Conservation (phyloP, 345 rosid genomes). For the Lagerstroemia speciosa region DNA sequence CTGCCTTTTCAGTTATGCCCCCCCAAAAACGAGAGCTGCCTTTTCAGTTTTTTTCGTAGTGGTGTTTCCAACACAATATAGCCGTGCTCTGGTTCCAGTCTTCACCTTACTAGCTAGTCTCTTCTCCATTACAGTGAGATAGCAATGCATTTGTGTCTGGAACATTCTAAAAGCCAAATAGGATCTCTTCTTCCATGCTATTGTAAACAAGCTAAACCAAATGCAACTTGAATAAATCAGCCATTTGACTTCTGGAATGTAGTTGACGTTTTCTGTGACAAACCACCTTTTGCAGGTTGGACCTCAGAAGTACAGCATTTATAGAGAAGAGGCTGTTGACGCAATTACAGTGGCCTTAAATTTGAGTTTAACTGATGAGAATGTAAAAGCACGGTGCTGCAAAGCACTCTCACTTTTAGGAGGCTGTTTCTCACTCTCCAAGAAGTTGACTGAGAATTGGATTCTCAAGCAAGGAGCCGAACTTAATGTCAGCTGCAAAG, state of each 20-base stretch:
- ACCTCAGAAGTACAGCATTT: slow-evolving; percentile 38
- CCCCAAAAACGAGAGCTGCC: too few species aligned
- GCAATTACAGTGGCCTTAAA: slow-evolving; percentile 33
- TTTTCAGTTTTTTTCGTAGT: neutral
- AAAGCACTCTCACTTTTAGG: slow-evolving; percentile 40
- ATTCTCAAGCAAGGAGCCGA: slow-evolving; percentile 34
- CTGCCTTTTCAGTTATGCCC: neutral
- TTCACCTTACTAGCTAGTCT: neutral
- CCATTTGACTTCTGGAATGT: neutral
- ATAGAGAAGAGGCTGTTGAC: slow-evolving; percentile 49
- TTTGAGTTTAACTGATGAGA: slow-evolving; percentile 26
- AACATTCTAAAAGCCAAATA: neutral
- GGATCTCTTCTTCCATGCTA: neutral
- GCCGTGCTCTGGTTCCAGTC: neutral
- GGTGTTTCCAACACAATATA: neutral
- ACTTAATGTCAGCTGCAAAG: slow-evolving; percentile 10
- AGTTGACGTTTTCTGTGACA: neutral
- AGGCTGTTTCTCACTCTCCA: slow-evolving; percentile 29
- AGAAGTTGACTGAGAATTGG: slow-evolving; percentile 33
- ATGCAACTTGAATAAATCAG: neutral
- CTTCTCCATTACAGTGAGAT: neutral
- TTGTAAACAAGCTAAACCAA: neutral
- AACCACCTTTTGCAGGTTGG: slow-evolving; percentile 26
- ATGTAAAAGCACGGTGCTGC: slow-evolving; percentile 33
- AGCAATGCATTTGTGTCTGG: neutral